Evolutionary conservation across 495 filamentous ascomycete species (phyloP).

Genomic region (Filosporella fistucella): DNA sequence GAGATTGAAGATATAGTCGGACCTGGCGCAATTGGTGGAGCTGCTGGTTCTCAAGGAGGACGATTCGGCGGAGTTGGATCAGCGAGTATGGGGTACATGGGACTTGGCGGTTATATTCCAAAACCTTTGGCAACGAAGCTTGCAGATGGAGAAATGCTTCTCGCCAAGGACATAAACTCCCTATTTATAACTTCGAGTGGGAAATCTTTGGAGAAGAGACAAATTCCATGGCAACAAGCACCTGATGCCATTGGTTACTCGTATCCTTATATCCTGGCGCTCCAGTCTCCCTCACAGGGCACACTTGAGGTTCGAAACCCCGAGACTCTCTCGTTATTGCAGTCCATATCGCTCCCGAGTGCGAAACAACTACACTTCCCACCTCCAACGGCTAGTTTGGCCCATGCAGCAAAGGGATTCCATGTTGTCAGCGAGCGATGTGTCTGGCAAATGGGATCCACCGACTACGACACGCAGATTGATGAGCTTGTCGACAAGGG

Average conservation of each 20-base stretch:
- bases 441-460: conserved; percentile 94
- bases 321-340: conserved; percentile 79
- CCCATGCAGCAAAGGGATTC: conserved; percentile 93
- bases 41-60: conserved; percentile 58
- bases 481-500: conserved; percentile 73
- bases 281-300: conserved; percentile 81
- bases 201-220: conserved; percentile 74
- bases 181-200: conserved; percentile 84
- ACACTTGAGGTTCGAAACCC: conserved; percentile 89
- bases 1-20: conserved; percentile 72
- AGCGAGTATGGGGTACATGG: conserved; percentile 91
- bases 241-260: conserved; percentile 91
- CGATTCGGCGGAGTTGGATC: conserved; percentile 53
- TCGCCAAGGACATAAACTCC: conserved; percentile 95
- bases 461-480: conserved; percentile 89
- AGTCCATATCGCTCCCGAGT: conserved; percentile 74
- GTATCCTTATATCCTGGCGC: conserved; percentile 87
- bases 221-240: conserved; percentile 85
- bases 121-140: conserved; percentile 83
- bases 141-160: conserved; percentile 74
- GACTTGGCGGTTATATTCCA: conserved; percentile 83
- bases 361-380: conserved; percentile 88
- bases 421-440: conserved; percentile 81
- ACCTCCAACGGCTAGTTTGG: conserved; percentile 84
- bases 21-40: conserved; percentile 68